Base-by-base conservation (phyloP, 805 yeast genomes). In the Candida khao-thaluensis region DNA sequence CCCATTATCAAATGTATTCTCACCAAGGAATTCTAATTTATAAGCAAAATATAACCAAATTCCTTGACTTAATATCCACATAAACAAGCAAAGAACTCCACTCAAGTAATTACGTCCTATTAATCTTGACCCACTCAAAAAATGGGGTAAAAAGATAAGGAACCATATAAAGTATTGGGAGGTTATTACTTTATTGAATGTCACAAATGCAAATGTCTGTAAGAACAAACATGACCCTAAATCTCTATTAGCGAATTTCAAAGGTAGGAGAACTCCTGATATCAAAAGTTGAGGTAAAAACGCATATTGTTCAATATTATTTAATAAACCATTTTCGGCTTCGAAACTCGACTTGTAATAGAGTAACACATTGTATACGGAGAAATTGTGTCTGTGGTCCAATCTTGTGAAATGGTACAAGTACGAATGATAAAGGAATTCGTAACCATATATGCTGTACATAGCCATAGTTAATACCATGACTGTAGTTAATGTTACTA, bases 131-230 rank as follows among this genome's bases (percentile, higher is more conserved):
- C 63, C 55, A 2, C 81, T 67, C 6, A 88, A 56, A 51, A 68
- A 82, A 39, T 85, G 77, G 2, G 99, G 98, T 30, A 91, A 59
- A 48, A 90, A 78, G 10, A 89, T 85, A 50, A 93, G 64, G 54
- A 84, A 93, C 99, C 99, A 93, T 45, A 91, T 78, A 61, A 93
- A 93, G 62, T 93, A 93, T 64, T 93, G 99, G 1, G 96, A 87
- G 0, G 99, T 93, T 53, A 89, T 65, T 45, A 91, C 90, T 44
- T 69, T 69, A 50, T 69, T 69, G 48, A 68, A 66, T 15, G 66
- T 53, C 14, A 69, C 74, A 51, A 69, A 69, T 27, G 71, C 59
- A 53, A 66, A 66, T 6, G 74, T 69, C 45, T 69, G 74, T 17
- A 69, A 38, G 43, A 69, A 68, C 9, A 68, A 44, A 32, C 65